Conservation (phyloP, 352 stramenopile genomes). For the Pythium aristosporum region DNA sequence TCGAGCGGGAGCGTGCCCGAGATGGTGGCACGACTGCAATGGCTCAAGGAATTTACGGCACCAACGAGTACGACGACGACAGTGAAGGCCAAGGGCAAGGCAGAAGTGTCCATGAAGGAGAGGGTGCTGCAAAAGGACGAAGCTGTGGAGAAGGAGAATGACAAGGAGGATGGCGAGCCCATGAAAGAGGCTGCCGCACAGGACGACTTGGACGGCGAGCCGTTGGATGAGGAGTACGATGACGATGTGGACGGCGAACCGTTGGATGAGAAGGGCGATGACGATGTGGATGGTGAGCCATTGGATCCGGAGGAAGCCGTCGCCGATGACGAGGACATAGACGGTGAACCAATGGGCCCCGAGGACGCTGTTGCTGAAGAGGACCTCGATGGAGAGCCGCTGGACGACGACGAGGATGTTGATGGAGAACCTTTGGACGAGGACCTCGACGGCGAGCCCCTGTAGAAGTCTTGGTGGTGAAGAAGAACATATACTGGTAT, state of each 20-base stretch:
- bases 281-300: constrained; percentile 34
- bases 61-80: constrained; percentile 18
- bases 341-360: constrained; percentile 39
- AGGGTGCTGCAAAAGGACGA: background rate
- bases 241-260: constrained; percentile 41
- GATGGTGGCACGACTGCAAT: constrained; percentile 51
- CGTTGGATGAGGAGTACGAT: constrained; percentile 27
- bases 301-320: constrained; percentile 11
- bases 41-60: constrained; percentile 72
- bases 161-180: constrained; percentile 23
- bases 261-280: constrained; percentile 24
- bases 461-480: background rate
- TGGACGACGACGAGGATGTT: constrained; percentile 42
- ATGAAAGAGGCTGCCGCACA: constrained; percentile 20
- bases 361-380: background rate
- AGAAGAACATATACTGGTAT: background rate
- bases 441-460: background rate
- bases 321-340: constrained; percentile 42
- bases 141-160: background rate
- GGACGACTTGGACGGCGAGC: constrained; percentile 40
- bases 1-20: constrained; percentile 41
- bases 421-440: constrained; percentile 34
- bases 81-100: background rate
- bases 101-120: background rate
- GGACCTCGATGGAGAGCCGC: background rate